phyloP scores from a whole-genome alignment of 805 yeast species.

The Lachancea thermotolerans region DNA sequence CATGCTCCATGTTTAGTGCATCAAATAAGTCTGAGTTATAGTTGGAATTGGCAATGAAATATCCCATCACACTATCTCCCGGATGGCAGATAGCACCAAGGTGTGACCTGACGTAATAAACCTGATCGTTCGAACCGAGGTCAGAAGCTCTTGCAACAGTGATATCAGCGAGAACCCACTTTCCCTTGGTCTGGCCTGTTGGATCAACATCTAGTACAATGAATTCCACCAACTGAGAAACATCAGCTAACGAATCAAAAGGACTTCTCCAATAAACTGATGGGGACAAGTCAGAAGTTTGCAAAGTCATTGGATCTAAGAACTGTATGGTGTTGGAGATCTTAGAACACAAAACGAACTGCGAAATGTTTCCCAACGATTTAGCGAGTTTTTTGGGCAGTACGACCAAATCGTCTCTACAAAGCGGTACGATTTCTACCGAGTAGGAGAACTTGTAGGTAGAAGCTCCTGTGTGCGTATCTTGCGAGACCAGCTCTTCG shows the following conservation, averaged over 20 bases:
- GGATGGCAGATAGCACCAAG: slow-evolving; percentile 92
- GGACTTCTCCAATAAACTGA: slow-evolving; percentile 75
- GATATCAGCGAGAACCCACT: slow-evolving; percentile 77
- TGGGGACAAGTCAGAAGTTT: slow-evolving; percentile 67
- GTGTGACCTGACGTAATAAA: slow-evolving; percentile 82
- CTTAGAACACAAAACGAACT: slow-evolving; percentile 78
- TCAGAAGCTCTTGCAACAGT: slow-evolving; percentile 88
- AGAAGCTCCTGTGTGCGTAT: slow-evolving; percentile 84
- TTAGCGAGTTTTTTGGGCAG: slow-evolving; percentile 83
- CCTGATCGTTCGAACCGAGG: slow-evolving; percentile 77
- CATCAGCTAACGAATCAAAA: slow-evolving; percentile 70
- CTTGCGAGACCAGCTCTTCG: slow-evolving; percentile 85
- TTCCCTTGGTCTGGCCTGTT: slow-evolving; percentile 72
- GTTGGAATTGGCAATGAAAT: slow-evolving; percentile 76
- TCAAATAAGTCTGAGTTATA: slow-evolving; percentile 87
- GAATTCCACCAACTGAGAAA: slow-evolving; percentile 73
- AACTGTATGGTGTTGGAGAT: slow-evolving; percentile 79
- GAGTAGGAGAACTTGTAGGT: slow-evolving; percentile 87
- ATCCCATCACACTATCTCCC: slow-evolving; percentile 93
- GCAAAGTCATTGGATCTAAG: slow-evolving; percentile 75
- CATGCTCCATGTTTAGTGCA: slow-evolving; percentile 47
- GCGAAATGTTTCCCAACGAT: slow-evolving; percentile 73
- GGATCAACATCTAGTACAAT: slow-evolving; percentile 92
- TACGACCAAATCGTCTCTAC: slow-evolving; percentile 93
- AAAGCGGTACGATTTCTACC: slow-evolving; percentile 90